phyloP scores from a whole-genome alignment of 2,329 filamentous ascomycete genomes.

The Aspergillus amoenus region DNA sequence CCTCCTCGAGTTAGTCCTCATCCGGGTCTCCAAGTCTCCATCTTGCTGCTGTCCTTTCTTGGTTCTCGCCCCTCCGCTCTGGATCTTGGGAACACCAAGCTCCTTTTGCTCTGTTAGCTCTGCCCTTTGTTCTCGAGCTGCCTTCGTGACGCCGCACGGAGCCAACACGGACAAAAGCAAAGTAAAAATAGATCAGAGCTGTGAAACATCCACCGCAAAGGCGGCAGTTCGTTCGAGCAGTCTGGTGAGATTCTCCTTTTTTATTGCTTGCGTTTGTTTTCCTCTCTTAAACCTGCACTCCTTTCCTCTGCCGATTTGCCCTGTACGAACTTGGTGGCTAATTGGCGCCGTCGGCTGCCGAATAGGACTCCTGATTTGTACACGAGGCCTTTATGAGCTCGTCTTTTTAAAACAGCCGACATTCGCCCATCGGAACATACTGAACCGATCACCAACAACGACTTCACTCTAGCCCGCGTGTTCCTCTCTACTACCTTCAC shows the following conservation, averaged over 20 bases:
- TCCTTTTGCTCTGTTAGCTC: conserved; percentile 4
- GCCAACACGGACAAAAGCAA: conserved; percentile 5
- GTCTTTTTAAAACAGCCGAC: not conserved
- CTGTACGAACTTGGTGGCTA: not conserved
- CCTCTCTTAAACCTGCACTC: not conserved
- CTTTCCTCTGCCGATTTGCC: not conserved
- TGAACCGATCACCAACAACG: not conserved
- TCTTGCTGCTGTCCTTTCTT: conserved; percentile 11
- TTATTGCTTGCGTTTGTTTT: not conserved
- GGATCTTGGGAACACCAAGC: not conserved
- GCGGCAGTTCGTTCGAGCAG: conserved; percentile 1
- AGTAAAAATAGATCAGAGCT: conserved; percentile 18
- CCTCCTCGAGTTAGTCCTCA: conserved; percentile 14
- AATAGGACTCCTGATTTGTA: not conserved
- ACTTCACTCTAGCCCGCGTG: not conserved
- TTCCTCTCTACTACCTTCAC: not conserved
- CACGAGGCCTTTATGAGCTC: not conserved
- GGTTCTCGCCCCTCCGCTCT: conserved; percentile 19
- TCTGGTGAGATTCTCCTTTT: conserved; percentile 14
- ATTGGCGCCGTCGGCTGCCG: not conserved
- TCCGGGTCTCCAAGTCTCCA: conserved; percentile 3
- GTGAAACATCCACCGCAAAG: conserved; percentile 17
- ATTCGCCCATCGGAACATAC: not conserved
- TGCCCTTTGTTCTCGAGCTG: not conserved
- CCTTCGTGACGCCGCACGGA: not conserved